phyloP scores from a whole-genome alignment of 768 basidiomycete genomes.

The Psilocybe tampanensis region DNA sequence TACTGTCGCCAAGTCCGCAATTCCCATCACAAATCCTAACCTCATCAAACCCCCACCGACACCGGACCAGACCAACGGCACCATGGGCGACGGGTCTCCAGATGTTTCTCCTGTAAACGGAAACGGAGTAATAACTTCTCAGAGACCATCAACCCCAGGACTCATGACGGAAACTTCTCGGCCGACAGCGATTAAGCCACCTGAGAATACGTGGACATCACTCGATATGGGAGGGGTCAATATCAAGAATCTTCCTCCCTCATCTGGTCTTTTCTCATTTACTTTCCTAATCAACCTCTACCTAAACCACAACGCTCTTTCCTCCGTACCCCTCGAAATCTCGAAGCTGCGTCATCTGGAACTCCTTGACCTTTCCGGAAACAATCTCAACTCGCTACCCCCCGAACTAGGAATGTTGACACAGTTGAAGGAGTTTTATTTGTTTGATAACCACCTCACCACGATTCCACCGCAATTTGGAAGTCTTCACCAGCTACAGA shows the following conservation, averaged over 20 bases:
- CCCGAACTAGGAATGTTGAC: constrained; percentile 91
- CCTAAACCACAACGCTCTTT: constrained; percentile 92
- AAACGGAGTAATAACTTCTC: constrained; percentile 51
- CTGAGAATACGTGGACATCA: constrained; percentile 83
- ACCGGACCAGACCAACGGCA: constrained; percentile 36
- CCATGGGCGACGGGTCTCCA: constrained; percentile 13
- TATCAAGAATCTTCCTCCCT: constrained; percentile 85
- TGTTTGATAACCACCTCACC: constrained; percentile 94
- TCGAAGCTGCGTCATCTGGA: constrained; percentile 83
- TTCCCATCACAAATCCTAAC: constrained; percentile 92
- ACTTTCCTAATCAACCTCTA: constrained; percentile 94
- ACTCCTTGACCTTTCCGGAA: constrained; percentile 89
- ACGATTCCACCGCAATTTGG: constrained; percentile 88
- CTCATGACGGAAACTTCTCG: constrained; percentile 71
- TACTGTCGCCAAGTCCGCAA: constrained; percentile 82
- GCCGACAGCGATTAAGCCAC: constrained; percentile 63
- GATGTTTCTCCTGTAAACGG: constrained; percentile 31
- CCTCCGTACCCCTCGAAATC: constrained; percentile 80
- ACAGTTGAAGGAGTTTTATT: constrained; percentile 85
- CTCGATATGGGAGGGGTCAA: constrained; percentile 96
- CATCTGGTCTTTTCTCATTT: constrained; percentile 79
- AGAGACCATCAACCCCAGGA: constrained; percentile 65
- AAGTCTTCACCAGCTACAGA: constrained; percentile 88
- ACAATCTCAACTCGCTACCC: constrained; percentile 76
- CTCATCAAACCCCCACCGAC: constrained; percentile 55